A percentile compares a stretch with the other conserved stretches of the same genome.
Conservation (phyloP, 176 grass and related monocot genomes). For the Pontederia crassipes region DNA sequence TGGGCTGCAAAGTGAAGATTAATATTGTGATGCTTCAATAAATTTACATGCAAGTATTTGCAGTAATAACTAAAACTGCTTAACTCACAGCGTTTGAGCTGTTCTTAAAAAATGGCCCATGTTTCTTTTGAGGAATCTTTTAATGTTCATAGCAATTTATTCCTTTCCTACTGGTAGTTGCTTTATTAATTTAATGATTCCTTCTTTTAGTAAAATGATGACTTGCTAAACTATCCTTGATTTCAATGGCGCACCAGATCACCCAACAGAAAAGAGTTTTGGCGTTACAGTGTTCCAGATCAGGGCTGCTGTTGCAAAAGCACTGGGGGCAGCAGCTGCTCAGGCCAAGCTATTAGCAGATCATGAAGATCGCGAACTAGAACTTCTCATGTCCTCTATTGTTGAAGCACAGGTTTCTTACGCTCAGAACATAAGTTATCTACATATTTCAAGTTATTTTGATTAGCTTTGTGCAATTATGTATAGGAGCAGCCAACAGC, state of each 20-base stretch:
- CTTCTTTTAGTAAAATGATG: neutral
- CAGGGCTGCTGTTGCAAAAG: constrained; percentile 71
- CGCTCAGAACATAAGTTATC: neutral
- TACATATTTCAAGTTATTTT: neutral
- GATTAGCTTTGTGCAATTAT: neutral
- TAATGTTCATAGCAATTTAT: too few relatives aligned
- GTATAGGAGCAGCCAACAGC: too few relatives aligned
- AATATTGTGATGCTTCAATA: too few relatives aligned
- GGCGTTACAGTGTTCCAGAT: constrained; percentile 49
- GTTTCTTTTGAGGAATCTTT: too few relatives aligned
- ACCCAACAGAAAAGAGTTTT: constrained; percentile 33
- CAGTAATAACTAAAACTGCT: too few relatives aligned
- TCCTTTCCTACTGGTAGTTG: neutral
- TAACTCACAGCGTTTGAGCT: too few relatives aligned
- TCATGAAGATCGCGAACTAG: constrained; percentile 90
- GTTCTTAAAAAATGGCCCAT: too few relatives aligned
- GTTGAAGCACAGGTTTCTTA: constrained; percentile 72
- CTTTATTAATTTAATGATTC: neutral
- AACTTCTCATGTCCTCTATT: constrained; percentile 91
- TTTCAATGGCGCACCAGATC: constrained; percentile 20
- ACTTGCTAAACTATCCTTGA: neutral
- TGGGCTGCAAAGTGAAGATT: too few relatives aligned
- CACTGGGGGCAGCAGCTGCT: constrained; percentile 70
- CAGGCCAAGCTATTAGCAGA: constrained; percentile 84
- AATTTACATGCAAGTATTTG: too few relatives aligned